Conservation (phyloP, 768 basidiomycete species). For the Termitomyces sp. region DNA sequence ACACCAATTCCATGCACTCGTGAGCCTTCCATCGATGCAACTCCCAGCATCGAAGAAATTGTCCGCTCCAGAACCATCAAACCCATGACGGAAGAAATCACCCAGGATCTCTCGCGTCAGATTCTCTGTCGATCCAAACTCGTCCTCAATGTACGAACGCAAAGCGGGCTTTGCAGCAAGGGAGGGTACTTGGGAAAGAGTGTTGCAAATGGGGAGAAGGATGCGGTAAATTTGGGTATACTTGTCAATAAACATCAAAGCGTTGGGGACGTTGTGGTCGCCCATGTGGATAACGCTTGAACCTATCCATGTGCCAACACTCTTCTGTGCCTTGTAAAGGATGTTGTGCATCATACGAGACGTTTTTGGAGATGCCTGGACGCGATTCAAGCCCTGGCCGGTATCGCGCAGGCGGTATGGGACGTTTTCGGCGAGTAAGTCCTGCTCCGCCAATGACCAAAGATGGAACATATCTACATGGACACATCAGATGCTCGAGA, state of each 20-base stretch:
- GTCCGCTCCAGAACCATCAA: slow-evolving; percentile 89
- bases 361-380: slow-evolving; percentile 84
- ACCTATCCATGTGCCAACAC: slow-evolving; percentile 82
- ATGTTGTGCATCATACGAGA: slow-evolving; percentile 90
- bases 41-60: slow-evolving; percentile 89
- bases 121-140: slow-evolving; percentile 76
- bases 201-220: slow-evolving; percentile 82
- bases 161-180: slow-evolving; percentile 68
- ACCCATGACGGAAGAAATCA: slow-evolving; percentile 86
- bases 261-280: slow-evolving; percentile 82
- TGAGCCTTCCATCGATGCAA: slow-evolving; percentile 79
- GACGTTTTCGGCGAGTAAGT: slow-evolving; percentile 72
- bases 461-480: slow-evolving; percentile 80
- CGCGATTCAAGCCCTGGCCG: slow-evolving; percentile 87
- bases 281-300: slow-evolving; percentile 90
- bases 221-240: slow-evolving; percentile 92
- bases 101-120: slow-evolving; percentile 67
- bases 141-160: slow-evolving; percentile 73
- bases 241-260: slow-evolving; percentile 89
- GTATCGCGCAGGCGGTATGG: slow-evolving; percentile 83
- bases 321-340: slow-evolving; percentile 77
- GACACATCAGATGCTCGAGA: slow-evolving; percentile 6
- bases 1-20: slow-evolving; percentile 94
- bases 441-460: slow-evolving; percentile 79
- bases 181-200: slow-evolving; percentile 68